phyloP scores from a whole-genome alignment of 2,329 filamentous ascomycete genomes.

The Cadophora gregata region DNA sequence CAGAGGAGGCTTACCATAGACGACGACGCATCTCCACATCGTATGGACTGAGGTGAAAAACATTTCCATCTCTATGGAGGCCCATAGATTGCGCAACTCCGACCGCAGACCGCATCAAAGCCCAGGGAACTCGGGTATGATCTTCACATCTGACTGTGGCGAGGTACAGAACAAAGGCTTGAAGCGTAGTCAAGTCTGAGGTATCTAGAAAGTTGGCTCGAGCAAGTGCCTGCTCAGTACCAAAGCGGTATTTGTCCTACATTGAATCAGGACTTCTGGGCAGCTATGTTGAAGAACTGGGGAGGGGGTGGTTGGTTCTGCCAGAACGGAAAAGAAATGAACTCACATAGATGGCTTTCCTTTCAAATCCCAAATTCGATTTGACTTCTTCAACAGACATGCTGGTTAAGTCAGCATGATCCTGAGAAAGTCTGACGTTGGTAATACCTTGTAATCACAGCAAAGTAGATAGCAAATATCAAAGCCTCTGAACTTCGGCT shows the following conservation, averaged over 20 bases:
- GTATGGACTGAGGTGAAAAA: conserved; percentile 49
- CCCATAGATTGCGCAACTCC: conserved; percentile 52
- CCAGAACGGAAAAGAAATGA: not conserved
- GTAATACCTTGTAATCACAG: conserved; percentile 49
- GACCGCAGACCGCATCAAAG: conserved; percentile 66
- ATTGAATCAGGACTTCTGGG: not conserved
- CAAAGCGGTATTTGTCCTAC: conserved; percentile 49
- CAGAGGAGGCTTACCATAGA: conserved; percentile 50
- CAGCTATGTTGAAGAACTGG: too few relatives aligned
- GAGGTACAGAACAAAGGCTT: conserved; percentile 66
- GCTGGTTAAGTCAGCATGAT: conserved; percentile 4
- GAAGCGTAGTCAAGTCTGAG: conserved; percentile 63
- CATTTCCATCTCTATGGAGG: conserved; percentile 52
- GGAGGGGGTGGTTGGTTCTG: too few relatives aligned
- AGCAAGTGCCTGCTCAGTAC: conserved; percentile 63
- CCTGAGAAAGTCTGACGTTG: too few relatives aligned
- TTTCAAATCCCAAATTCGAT: conserved; percentile 12
- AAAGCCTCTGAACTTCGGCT: conserved; percentile 55
- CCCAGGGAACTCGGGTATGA: conserved; percentile 63
- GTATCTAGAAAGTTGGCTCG: conserved; percentile 66
- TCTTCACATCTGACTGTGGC: conserved; percentile 57
- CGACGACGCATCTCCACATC: conserved; percentile 65
- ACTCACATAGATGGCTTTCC: conserved; percentile 10
- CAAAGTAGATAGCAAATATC: conserved; percentile 63
- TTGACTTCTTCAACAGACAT: conserved; percentile 22